Base-by-base conservation (phyloP, 164 flowering plant genomes). In the Santalum album region DNA sequence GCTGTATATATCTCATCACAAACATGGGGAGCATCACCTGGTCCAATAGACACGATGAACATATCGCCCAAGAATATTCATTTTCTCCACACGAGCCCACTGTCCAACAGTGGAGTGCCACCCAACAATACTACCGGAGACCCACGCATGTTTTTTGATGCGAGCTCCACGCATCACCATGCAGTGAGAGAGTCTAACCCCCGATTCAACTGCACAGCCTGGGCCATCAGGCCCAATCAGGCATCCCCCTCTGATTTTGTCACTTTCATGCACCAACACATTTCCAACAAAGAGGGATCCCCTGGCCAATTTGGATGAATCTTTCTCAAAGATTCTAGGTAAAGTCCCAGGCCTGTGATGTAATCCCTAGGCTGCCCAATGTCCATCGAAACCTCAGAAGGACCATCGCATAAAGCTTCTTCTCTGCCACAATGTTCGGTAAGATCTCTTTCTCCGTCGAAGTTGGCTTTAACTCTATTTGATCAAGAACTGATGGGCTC, bases 301-400 rank as follows among this genome's bases (percentile, higher is more conserved):
- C 20, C 61, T 43, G 18, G 96, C 80, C 50, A 89, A 55, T 62
- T 72, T 79, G 3, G 78, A 54, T 17, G 96, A 66, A 29, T 87
- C 75, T 89, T 92, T 39, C 85, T 75, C 52, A 87, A 42, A 16
- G 96, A 89, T 42, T 83, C 84, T 21, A 92, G 70, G 65, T 92
- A 92, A 48, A 92, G 81, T 64, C 91, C 75, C 48, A 92, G 70
- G 45, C 98, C 98, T 11, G 90, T 83, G 56, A 92, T 84, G 78
- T 89, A 89, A 54, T 92, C 98, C 59, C 73, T 81, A 49, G 98
- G 98, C 65, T 92, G 98, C 46, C 96, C 98, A 58, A 89, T 79
- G 77, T 92, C 98, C 98, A 92, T 92, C 96, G 96, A 92, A 92
- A 92, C 16, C 98, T 96, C 1, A 91, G 96, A 38, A 92, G 60